These are phyloP conservation scores for Pichia sp. DNA, from an alignment of 1,139 yeast genomes.

Conservation along the genomic window DNA sequence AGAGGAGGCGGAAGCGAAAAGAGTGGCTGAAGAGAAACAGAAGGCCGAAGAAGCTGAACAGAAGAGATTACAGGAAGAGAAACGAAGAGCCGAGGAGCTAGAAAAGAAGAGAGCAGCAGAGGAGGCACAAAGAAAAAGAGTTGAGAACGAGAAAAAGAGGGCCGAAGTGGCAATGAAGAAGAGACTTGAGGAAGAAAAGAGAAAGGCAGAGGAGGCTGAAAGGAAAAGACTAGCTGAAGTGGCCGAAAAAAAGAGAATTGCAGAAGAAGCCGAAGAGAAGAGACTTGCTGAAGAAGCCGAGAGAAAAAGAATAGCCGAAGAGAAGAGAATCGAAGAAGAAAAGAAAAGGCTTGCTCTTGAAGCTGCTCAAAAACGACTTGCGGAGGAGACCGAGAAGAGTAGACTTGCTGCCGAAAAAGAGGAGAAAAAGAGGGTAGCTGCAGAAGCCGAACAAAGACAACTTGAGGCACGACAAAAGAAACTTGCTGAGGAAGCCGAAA, in stretches of 20 bases:
- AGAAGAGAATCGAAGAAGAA: not conserved
- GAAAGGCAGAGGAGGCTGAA: not conserved
- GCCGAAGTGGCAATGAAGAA: not conserved
- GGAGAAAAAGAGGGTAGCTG: not conserved
- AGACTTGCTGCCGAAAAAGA: not conserved
- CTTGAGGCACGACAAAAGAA: not conserved
- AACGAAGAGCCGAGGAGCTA: not conserved
- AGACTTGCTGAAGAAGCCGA: not conserved
- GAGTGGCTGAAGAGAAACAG: not conserved
- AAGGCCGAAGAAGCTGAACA: not conserved
- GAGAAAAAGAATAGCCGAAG: too few species aligned
- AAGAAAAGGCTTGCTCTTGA: not conserved
- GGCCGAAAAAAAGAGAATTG: not conserved
- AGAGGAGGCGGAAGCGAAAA: not conserved
- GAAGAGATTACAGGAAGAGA: not conserved
- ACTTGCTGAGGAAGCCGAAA: not conserved
- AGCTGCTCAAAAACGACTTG: not conserved
- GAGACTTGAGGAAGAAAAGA: not conserved
- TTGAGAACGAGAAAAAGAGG: not conserved
- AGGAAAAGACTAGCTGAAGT: not conserved
- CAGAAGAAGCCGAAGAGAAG: not conserved
- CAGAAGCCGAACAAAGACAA: not conserved
- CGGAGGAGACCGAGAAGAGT: not conserved
- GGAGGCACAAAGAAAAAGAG: not conserved
- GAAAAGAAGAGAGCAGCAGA: not conserved